Conservation (phyloP, 441 rosid genomes). For the Macaranga tanarius region DNA sequence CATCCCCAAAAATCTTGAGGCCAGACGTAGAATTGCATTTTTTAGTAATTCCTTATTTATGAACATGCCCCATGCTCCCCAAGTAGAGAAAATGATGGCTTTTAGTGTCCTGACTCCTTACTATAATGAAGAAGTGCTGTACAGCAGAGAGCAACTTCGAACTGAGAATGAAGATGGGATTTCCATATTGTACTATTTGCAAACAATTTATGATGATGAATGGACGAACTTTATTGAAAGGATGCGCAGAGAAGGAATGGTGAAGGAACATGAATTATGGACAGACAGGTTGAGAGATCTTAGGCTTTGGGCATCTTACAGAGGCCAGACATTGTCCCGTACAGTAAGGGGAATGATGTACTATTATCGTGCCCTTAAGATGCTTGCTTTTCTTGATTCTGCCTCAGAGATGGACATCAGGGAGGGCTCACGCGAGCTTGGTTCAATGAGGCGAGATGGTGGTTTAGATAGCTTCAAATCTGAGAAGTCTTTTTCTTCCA, state of each 20-base stretch:
- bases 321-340: constrained; percentile 87
- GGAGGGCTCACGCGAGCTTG: constrained; percentile 55
- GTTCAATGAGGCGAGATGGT: constrained; percentile 53
- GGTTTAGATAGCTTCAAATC: constrained; percentile 40
- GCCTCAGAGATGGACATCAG: constrained; percentile 79
- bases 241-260: constrained; percentile 82
- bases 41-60: constrained; percentile 92
- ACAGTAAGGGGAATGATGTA: constrained; percentile 98
- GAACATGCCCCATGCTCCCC: constrained; percentile 97
- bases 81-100: constrained; percentile 95
- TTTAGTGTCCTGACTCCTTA: constrained; percentile 90
- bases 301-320: constrained; percentile 89
- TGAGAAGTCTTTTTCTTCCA: constrained; percentile 46
- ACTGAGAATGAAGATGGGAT: constrained; percentile 90
- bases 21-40: constrained; percentile 85
- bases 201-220: constrained; percentile 82
- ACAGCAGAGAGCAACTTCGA: constrained; percentile 79
- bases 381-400: constrained; percentile 85
- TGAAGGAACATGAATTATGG: constrained; percentile 59
- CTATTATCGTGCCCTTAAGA: constrained; percentile 76
- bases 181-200: constrained; percentile 76
- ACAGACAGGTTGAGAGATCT: constrained; percentile 70
- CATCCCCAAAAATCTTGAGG: constrained; percentile 82
- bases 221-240: constrained; percentile 88
- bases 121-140: constrained; percentile 80